Evolutionary conservation across 306 rosid genomes (phyloP), one percentile per base, ranked within the genome.

Genomic region (Datisca glomerata): DNA sequence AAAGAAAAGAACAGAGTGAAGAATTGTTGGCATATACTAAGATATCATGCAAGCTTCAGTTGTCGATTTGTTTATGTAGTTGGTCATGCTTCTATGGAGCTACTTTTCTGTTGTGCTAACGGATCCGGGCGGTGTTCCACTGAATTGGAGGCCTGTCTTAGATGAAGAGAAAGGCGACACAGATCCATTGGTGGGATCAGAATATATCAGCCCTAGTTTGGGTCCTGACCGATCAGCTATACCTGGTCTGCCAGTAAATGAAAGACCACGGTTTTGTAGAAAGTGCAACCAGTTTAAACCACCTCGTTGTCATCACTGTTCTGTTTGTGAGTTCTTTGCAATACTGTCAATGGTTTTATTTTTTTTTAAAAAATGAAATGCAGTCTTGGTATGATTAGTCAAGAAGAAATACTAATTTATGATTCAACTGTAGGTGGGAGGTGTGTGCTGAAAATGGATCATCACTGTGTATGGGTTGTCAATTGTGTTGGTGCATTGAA

Each of bases 391-490:
- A 41, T 21, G 20, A 18, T 43, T 25, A 22, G 25, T 34, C 14
- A 21, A 59, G 32, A 3, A 13, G 45, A 38, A 48, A 28, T 34
- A 42, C 59, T 56, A 28, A 62, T 56, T 41, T 41, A 5, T 44
- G 33, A 51, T 25, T 29, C 27, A 28, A 49, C 55, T 70, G 55
- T 49, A 82, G 94, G 87, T 69, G 80, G 85, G 53, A 81, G 76
- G 63, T 82, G 94, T 42, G 32, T 82, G 51, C 55, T 82, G 53
- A 82, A 78, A 70, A 74, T 82, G 94, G 94, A 82, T 35, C 94
- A 78, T 59, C 94, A 82, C 41, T 82, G 94, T 57, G 75, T 82
- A 18, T 82, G 87, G 87, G 87, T 82, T 21, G 87, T 78, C 24
- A 78, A 78, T 44, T 78, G 87, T 56, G 87, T 82, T 49, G 94